Percentiles rank a stretch among this genome's conserved stretches.
Evolutionary conservation across 306 rosid genomes (phyloP).

Genomic region (Gillenia trifoliata): DNA sequence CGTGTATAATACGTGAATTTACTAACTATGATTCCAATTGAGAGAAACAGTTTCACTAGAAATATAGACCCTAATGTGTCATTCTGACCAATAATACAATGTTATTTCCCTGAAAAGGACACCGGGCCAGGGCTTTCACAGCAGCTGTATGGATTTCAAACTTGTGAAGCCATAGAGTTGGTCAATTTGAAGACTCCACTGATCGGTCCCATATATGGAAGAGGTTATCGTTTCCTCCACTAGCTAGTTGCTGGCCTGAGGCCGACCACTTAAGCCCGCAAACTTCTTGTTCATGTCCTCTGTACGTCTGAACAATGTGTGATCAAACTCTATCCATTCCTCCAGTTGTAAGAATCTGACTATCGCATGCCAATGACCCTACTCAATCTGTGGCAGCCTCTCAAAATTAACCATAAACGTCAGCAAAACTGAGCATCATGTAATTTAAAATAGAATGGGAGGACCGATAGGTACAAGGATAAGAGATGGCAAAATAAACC

Average conservation of each 20-base stretch:
- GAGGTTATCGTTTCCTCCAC: constrained; percentile 78
- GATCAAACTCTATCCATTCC: constrained; percentile 78
- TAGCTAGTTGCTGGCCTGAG: constrained; percentile 66
- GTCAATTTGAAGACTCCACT: constrained; percentile 42
- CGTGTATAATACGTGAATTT: too few relatives aligned
- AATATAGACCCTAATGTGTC: too few relatives aligned
- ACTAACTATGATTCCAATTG: too few relatives aligned
- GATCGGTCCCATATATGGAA: constrained; percentile 71
- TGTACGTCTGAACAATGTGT: constrained; percentile 58
- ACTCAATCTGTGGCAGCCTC: constrained; percentile 60
- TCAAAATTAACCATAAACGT: constrained; percentile 30
- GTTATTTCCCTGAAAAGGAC: constrained; percentile 76
- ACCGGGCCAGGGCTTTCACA: constrained; percentile 81
- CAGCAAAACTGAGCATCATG: background rate
- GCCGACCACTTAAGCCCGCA: constrained; percentile 81
- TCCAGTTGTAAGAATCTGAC: constrained; percentile 67
- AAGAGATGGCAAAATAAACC: background rate
- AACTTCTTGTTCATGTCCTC: constrained; percentile 65
- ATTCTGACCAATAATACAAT: too few relatives aligned
- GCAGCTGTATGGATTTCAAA: constrained; percentile 64
- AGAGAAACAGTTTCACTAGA: too few relatives aligned
- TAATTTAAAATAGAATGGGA: background rate
- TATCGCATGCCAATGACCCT: constrained; percentile 75
- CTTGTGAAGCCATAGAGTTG: constrained; percentile 68
- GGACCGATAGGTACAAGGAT: background rate